Base-by-base conservation (phyloP, 2,329 filamentous ascomycete genomes). In the Talaromyces sp. region DNA sequence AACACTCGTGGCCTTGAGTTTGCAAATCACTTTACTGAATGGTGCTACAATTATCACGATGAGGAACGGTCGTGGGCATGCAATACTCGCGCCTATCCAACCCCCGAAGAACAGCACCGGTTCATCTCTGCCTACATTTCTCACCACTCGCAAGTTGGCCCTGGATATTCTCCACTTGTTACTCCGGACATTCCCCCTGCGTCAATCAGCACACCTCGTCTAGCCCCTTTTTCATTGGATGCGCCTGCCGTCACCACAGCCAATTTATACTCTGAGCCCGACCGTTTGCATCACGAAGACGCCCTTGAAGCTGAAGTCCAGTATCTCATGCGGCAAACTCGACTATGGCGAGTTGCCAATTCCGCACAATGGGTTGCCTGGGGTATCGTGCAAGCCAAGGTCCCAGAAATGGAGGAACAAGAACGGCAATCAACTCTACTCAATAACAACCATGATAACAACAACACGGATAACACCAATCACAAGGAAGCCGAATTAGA, bases 31-130 rank as follows among this genome's bases (percentile, higher is more conserved):
- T 99, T 99, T 76, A 90, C 91, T 0, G 95, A 99, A 77, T 99
- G 95, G 95, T 90, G 91, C 68, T 98, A 98, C 81, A 93, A 99
- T 76, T 99, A 99, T 76, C 93, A 97, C 72, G 87, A 95, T 71
- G 75, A 85, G 3, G 78, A 80, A 29, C 77, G 77, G 32, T 80
- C 91, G 0, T 86, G 85, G 78, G 84, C 81, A 27, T 93, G 90
- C 80, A 86, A 88, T 68, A 84, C 84, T 5, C 77, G 79, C 58
- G 75, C 78, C 58, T 99, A 96, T 75, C 95, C 95, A 0, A 91
- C 82, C 0, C 77, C 82, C 0, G 89, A 93, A 59, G 89, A 97
- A 73, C 95, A 97, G 71, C 83, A 84, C 63, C 89, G 89, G 38
- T 97, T 97, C 75, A 82, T 99, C 68, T 85, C 87, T 56, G 88